phyloP scores from a whole-genome alignment of 73 alveolate genomes.

The Tetrahymena malaccensis region DNA sequence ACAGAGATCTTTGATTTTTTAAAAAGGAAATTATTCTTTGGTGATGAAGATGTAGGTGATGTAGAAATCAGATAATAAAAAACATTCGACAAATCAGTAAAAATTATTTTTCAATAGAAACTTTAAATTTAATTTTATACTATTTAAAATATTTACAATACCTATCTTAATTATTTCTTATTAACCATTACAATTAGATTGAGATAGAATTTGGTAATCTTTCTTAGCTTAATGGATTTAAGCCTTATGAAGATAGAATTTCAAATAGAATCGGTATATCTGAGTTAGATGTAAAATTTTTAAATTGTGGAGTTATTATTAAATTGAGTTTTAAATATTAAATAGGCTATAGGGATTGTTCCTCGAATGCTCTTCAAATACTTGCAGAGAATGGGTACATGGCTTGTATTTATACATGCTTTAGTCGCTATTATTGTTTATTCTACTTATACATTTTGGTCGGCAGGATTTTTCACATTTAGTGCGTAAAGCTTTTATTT shows the following conservation, averaged over 20 bases:
- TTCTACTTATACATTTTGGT: not conserved
- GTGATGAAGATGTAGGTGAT: not conserved
- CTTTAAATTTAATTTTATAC: not conserved
- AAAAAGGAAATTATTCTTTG: not conserved
- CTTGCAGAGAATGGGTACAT: not conserved
- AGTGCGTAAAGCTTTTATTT: not conserved
- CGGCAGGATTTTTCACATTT: not conserved
- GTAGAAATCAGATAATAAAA: not conserved
- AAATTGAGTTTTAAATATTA: not conserved
- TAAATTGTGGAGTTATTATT: not conserved
- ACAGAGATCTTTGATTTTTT: not conserved
- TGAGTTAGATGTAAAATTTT: not conserved
- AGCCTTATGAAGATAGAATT: not conserved
- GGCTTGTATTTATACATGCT: not conserved
- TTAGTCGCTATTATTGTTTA: not conserved
- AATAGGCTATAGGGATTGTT: not conserved
- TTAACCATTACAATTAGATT: not conserved
- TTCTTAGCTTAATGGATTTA: not conserved
- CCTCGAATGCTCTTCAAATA: not conserved
- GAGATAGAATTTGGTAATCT: not conserved
- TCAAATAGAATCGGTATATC: not conserved
- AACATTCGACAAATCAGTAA: not conserved
- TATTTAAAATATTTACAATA: not conserved
- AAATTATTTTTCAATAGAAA: not conserved
- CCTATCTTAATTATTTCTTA: too few species aligned